These are phyloP conservation scores for Trametes versicolor DNA, from an alignment of 1,284 basidiomycete species.

Conservation along the genomic window DNA sequence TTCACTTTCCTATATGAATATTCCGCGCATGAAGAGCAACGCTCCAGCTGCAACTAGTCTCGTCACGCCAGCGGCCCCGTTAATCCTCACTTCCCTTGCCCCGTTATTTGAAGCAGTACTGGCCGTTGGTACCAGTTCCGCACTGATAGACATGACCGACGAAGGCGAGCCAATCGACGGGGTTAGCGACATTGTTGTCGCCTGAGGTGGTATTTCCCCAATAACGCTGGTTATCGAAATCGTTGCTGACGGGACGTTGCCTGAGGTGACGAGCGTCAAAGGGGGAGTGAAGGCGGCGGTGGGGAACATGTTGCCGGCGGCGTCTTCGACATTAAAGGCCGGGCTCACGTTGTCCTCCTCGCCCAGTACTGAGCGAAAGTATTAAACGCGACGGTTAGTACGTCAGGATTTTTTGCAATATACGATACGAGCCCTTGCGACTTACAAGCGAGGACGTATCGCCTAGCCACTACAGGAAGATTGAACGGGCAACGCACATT, in stretches of 20 bases:
- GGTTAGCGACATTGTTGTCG: not conserved
- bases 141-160: too few relatives aligned
- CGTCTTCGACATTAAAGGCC: not conserved
- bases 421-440: not conserved
- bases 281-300: not conserved
- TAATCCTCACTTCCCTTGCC: too few relatives aligned
- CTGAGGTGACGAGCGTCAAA: conserved; percentile 5
- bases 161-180: too few relatives aligned
- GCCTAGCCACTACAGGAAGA: not conserved
- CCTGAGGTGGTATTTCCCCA: not conserved
- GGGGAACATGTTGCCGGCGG: not conserved
- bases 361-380: conserved; percentile 4
- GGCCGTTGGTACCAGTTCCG: too few relatives aligned
- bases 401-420: not conserved
- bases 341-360: conserved; percentile 2
- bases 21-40: too few relatives aligned
- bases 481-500: conserved; percentile 23
- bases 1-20: too few relatives aligned
- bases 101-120: too few relatives aligned
- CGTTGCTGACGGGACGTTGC: conserved; percentile 12
- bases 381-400: too few relatives aligned
- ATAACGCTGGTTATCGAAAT: conserved; percentile 13
- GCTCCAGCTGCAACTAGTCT: too few relatives aligned
- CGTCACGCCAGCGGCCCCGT: too few relatives aligned
- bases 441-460: conserved; percentile 20